Conservation (phyloP, 2,329 filamentous ascomycete species). For the Calonectria crousiana region DNA sequence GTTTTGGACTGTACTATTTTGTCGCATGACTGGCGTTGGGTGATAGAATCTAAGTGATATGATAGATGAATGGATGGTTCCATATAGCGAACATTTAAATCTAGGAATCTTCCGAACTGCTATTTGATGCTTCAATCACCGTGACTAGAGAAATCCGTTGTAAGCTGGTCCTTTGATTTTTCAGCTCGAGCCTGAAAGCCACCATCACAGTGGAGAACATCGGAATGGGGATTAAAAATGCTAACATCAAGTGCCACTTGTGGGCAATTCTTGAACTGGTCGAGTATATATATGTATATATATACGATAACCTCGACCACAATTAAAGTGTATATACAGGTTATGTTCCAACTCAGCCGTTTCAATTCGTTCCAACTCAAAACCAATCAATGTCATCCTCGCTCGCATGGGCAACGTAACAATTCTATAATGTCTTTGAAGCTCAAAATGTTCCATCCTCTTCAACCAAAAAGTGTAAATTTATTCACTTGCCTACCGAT, state of each 20-base stretch:
- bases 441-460: background rate
- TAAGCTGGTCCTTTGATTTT: background rate
- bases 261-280: slow-evolving; percentile 29
- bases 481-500: slow-evolving; percentile 43
- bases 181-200: background rate
- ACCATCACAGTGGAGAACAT: background rate
- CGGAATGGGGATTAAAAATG: slow-evolving; percentile 7
- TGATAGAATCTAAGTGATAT: slow-evolving; percentile 34
- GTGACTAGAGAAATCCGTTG: background rate
- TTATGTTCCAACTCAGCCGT: slow-evolving; percentile 30
- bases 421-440: slow-evolving; percentile 11
- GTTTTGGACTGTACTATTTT: slow-evolving; percentile 31
- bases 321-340: slow-evolving; percentile 41
- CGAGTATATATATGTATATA: slow-evolving; percentile 11
- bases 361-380: slow-evolving; percentile 30
- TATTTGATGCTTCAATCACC: background rate
- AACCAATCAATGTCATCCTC: slow-evolving; percentile 29
- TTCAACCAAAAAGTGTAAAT: background rate
- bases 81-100: slow-evolving; percentile 7
- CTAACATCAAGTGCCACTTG: slow-evolving; percentile 31
- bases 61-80: slow-evolving; percentile 29
- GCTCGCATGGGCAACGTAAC: slow-evolving; percentile 26
- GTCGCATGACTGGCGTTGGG: slow-evolving; percentile 45
- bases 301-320: slow-evolving; percentile 26
- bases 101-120: background rate